A percentile compares a stretch with the other conserved stretches of the same genome.
These are phyloP conservation scores for Eurotiales sp. DNA, from an alignment of 2,329 filamentous ascomycete genomes.

Conservation along the genomic window DNA sequence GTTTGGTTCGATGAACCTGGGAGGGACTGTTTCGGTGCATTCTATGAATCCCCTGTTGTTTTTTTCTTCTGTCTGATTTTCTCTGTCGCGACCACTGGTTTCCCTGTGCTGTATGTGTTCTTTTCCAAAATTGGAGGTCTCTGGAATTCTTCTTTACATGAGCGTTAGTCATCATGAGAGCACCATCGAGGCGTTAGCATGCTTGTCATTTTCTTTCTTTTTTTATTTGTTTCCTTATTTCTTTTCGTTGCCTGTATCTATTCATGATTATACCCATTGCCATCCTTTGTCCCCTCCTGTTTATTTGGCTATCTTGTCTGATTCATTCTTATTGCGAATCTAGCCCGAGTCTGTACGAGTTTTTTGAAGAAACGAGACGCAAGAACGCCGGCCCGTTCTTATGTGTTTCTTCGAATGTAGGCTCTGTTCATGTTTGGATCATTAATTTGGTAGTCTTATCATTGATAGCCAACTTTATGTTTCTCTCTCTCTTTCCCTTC, in stretches of 20 bases:
- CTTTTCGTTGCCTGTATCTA: slow-evolving; percentile 5
- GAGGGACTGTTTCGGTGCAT: too few relatives aligned
- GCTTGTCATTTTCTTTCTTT: slow-evolving; percentile 1
- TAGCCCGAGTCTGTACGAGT: background rate
- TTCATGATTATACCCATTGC: slow-evolving; percentile 14
- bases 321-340: background rate
- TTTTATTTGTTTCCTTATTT: slow-evolving; percentile 2
- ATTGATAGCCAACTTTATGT: too few relatives aligned
- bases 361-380: background rate
- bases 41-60: too few relatives aligned
- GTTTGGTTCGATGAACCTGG: too few relatives aligned
- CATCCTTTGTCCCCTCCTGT: background rate
- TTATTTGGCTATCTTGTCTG: background rate
- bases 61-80: too few relatives aligned
- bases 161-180: slow-evolving; percentile 14
- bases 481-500: too few relatives aligned
- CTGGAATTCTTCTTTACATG: slow-evolving; percentile 6
- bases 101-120: too few relatives aligned
- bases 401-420: background rate
- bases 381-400: background rate
- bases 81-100: too few relatives aligned
- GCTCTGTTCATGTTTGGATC: background rate
- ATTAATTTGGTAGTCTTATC: slow-evolving; percentile 6
- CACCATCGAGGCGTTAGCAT: slow-evolving; percentile 8
- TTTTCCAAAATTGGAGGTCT: background rate